Evolutionary conservation across 2,329 filamentous ascomycete species (phyloP), one percentile per base, ranked within the genome.

Genomic region (Xylariaceae sp.): DNA sequence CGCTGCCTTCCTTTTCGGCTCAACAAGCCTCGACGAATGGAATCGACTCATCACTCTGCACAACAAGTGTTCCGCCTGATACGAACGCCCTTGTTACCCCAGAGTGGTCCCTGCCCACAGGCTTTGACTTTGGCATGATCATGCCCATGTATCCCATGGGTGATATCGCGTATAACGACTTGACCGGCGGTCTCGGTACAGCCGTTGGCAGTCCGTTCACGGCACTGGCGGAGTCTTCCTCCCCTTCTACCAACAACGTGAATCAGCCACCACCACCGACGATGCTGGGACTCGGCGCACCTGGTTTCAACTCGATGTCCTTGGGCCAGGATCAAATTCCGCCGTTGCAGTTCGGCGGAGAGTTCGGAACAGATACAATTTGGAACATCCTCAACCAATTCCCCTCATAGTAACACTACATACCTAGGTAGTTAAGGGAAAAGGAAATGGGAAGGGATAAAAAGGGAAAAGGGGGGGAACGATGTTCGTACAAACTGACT

Each of bases 91-190:
- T 69, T 39, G 58, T 65, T 34, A 58, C 51, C 7, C 58, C 64
- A 1, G 73, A 76, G 52, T 80, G 77, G 75, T 69, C 71, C 13
- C 64, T 78, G 48, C 78, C 79, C 1, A 72, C 73, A 5, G 71
- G 75, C 57, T 80, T 82, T 60, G 77, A 80, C 65, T 78, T 84
- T 65, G 72, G 77, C 18, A 72, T 74, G 9, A 76, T 86, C 59
- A 77, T 80, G 63, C 81, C 82, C 13, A 76, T 85, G 60, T 84
- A 82, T 57, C 80, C 83, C 0, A 82, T 80, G 59, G 78, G 79
- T 17, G 83, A 86, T 64, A 72, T 86, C 4, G 72, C 83, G 0
- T 85, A 80, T 66, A 82, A 85, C 63, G 78, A 85, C 39, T 72
- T 85, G 3, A 77, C 75, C 10, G 79, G 76, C n/a, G 72, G 77